Evolutionary conservation across 441 rosid species (phyloP), one percentile per base, ranked within the genome.

Genomic region (Populus hybrid): DNA sequence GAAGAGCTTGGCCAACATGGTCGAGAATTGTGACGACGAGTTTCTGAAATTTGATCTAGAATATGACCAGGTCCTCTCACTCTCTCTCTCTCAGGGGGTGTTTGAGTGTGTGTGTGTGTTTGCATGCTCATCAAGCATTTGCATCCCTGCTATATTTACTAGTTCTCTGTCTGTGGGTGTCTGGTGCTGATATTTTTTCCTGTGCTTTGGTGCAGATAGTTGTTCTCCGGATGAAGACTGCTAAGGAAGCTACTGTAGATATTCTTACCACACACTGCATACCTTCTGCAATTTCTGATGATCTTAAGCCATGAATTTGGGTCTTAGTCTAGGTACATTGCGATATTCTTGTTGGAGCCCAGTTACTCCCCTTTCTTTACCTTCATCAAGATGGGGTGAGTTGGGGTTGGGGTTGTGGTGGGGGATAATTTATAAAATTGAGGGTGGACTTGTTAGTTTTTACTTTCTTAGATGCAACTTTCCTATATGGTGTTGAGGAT

Each of bases 201-300:
- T 30, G 66, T 65, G 63, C 5, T 18, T 67, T 46, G 57, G 8
- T 71, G 85, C 89, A 94, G 98, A 80, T 94, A 57, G 98, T 88
- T 68, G 94, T 92, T 65, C 88, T 96, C 67, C 78, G 82, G 63
- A 90, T 88, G 8, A 88, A 89, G 84, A 86, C 88, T 10, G 98
- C 99, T 64, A 94, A 89, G 83, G 94, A 85, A 40, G 91, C 96
- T 28, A 94, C 99, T 18, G 82, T 77, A 53, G 98, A 92, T 86
- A 92, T 94, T 73, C 91, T 96, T 59, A 79, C 89, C 12, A 94
- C 94, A 35, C 98, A 96, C 77, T 90, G 97, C 86, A 94, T 96
- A 85, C 93, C 98, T 74, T 89, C 96, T 23, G 91, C 98, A 12
- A 88, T 94, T 91, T 96, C 98, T 42, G 93, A 86, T 72, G 98